These are phyloP conservation scores for Beauveria caledonica DNA, from an alignment of 2,329 filamentous ascomycete genomes.

Conservation along the genomic window DNA sequence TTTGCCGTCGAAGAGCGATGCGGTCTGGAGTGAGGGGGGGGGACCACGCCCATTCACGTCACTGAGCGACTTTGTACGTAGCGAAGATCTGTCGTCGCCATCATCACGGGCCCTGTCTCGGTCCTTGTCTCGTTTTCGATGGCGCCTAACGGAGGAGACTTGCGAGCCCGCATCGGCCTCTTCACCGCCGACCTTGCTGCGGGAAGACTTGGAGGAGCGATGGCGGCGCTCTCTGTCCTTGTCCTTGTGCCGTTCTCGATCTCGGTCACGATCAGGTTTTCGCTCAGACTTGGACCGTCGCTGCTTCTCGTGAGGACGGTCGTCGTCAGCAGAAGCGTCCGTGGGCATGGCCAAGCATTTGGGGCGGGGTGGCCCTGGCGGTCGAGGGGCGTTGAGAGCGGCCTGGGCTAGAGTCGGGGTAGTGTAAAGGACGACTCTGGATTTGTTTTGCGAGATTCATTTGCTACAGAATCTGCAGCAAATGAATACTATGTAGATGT, in stretches of 20 bases:
- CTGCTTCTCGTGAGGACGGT: conserved; percentile 32
- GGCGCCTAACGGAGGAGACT: conserved; percentile 25
- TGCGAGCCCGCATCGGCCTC: conserved; percentile 34
- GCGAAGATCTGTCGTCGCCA: conserved; percentile 9
- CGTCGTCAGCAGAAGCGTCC: conserved; percentile 27
- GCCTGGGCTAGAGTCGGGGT: not conserved
- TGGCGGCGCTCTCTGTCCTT: conserved; percentile 28
- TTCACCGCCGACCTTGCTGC: conserved; percentile 31
- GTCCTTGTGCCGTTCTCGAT: conserved; percentile 23
- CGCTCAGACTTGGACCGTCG: conserved; percentile 32
- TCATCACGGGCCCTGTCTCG: conserved; percentile 17
- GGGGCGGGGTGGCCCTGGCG: conserved; percentile 2
- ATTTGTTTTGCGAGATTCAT: not conserved
- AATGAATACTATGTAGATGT: not conserved
- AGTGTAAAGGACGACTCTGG: no score
- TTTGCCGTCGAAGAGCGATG: conserved; percentile 27
- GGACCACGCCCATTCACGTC: conserved; percentile 39
- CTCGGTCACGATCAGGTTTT: conserved; percentile 26
- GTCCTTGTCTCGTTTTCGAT: conserved; percentile 26
- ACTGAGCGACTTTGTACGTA: conserved; percentile 31
- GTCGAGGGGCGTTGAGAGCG: not conserved
- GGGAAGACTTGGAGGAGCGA: conserved; percentile 33
- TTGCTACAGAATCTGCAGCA: not conserved
- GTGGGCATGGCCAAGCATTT: conserved; percentile 28
- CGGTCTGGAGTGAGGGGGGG: conserved; percentile 19